A percentile compares a stretch with the other conserved stretches of the same genome.
Conservation (phyloP, 345 rosid species). For the Gossypium rotundifolium region DNA sequence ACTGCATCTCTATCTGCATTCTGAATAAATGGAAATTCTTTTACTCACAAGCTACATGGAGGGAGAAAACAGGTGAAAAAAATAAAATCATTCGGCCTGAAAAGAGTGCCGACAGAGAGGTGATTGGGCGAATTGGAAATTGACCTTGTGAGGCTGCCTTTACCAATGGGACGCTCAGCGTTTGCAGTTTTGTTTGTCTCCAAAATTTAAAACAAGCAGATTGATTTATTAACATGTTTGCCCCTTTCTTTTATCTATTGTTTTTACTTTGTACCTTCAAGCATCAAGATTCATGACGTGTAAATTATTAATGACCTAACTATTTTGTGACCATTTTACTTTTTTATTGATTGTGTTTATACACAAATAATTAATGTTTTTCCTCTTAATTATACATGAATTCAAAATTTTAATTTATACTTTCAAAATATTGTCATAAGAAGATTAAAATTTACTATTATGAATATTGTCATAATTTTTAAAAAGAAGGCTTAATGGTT, state of each 20-base stretch:
- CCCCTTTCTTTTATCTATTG: not conserved
- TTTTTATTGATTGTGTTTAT: not conserved
- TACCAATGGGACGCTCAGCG: not conserved
- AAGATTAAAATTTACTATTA: no score
- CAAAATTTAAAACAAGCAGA: not conserved
- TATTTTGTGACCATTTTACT: not conserved
- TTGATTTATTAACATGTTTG: not conserved
- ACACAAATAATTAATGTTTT: not conserved
- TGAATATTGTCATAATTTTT: no score
- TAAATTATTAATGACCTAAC: not conserved
- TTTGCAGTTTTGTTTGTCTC: not conserved
- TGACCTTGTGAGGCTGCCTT: not conserved
- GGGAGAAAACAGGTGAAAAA: not conserved
- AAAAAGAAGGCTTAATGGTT: no score
- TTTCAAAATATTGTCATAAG: no score
- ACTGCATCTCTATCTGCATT: not conserved
- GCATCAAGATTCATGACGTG: not conserved
- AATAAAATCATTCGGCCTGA: not conserved
- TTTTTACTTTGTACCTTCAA: constrained; percentile 6
- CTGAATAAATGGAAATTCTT: constrained; percentile 10
- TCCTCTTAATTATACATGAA: not conserved
- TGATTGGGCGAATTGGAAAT: not conserved
- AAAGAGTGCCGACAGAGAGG: not conserved
- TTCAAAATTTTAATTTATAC: no score
- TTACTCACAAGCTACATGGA: constrained; percentile 9